Conservation (phyloP, 148 eudicot species). For the Silene latifolia region DNA sequence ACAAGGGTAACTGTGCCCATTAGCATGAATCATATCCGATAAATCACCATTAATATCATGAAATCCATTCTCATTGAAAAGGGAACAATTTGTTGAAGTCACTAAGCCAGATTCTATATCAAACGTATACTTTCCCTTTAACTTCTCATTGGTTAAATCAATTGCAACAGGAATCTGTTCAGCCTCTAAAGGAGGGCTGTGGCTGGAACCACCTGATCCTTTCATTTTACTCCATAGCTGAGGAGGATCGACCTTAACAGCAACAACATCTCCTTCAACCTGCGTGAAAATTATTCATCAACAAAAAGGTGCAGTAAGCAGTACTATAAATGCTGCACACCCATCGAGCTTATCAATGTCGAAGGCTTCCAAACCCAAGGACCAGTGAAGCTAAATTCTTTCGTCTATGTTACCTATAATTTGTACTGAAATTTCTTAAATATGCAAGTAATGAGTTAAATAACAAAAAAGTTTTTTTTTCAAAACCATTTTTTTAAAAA, state of each 20-base stretch:
- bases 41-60: conserved; percentile 14
- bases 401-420: background rate
- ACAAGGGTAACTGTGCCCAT: conserved; percentile 26
- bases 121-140: conserved; percentile 48
- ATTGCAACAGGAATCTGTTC: conserved; percentile 20
- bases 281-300: conserved; percentile 26
- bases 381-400: background rate
- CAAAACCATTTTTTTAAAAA: too few species aligned
- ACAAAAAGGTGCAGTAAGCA: background rate
- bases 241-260: conserved; percentile 64
- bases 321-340: background rate
- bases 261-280: conserved; percentile 91
- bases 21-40: conserved; percentile 24
- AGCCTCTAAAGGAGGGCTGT: conserved; percentile 30
- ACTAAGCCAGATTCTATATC: conserved; percentile 19
- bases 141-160: conserved; percentile 24
- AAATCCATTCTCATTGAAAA: conserved; percentile 20
- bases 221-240: conserved; percentile 78
- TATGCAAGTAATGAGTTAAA: background rate
- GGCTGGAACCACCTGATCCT: conserved; percentile 44
- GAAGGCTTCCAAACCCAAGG: too few species aligned
- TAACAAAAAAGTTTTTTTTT: too few species aligned
- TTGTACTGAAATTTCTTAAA: background rate
- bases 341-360: too few species aligned
- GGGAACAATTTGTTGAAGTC: conserved; percentile 6